These are phyloP conservation scores for Drechslerella coelobrocha DNA, from an alignment of 2,329 filamentous ascomycete species.

Conservation along the genomic window DNA sequence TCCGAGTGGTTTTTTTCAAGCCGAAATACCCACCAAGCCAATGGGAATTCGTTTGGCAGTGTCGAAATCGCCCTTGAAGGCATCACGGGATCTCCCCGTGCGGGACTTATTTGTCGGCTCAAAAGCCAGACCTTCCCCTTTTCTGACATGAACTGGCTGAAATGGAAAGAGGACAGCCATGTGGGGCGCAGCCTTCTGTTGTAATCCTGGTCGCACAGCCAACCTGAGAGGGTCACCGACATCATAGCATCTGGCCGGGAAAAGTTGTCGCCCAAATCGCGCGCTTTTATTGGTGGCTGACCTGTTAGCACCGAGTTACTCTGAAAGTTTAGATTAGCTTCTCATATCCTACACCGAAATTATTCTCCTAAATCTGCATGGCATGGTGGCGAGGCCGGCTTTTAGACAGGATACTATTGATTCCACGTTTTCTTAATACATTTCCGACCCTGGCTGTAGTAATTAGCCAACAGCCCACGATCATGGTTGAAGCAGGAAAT, in stretches of 20 bases:
- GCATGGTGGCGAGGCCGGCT: conserved; percentile 7
- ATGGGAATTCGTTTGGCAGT: conserved; percentile 26
- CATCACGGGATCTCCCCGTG: conserved; percentile 50
- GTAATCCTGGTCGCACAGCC: conserved; percentile 48
- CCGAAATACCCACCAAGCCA: conserved; percentile 12
- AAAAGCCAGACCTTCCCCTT: conserved; percentile 42
- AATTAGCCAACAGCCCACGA: conserved; percentile 50
- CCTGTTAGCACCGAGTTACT: conserved; percentile 25
- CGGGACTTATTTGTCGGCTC: conserved; percentile 45
- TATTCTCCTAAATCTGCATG: conserved; percentile 48
- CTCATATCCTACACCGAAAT: conserved; percentile 43
- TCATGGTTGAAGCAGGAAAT: conserved; percentile 50
- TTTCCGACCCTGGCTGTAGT: conserved; percentile 17
- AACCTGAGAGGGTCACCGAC: conserved; percentile 33
- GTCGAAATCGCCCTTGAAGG: conserved; percentile 23
- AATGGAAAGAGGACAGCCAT: conserved; percentile 49
- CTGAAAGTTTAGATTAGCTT: conserved; percentile 50
- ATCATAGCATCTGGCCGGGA: conserved; percentile 40
- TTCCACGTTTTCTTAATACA: conserved; percentile 46
- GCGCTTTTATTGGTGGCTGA: conserved; percentile 46
- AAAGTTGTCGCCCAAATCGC: conserved; percentile 50
- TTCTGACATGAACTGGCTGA: conserved; percentile 44
- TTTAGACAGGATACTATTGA: conserved; percentile 20
- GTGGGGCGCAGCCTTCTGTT: conserved; percentile 39
- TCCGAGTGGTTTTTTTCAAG: conserved; percentile 11